These are phyloP conservation scores for Microcyclosporella mali DNA, from an alignment of 2,329 filamentous ascomycete genomes.

Conservation along the genomic window DNA sequence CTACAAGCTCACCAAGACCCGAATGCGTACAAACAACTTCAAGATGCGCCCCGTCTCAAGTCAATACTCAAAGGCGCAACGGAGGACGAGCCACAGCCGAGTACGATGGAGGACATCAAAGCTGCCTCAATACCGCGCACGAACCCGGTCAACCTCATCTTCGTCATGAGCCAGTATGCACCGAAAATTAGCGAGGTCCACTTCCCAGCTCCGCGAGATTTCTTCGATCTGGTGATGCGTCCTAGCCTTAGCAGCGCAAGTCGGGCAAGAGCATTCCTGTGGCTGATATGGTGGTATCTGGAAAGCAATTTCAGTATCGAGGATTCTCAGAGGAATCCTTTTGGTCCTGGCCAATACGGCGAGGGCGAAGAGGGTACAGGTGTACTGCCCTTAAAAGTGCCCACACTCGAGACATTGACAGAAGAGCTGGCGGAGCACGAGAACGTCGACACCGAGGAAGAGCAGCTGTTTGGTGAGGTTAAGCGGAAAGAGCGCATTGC, in stretches of 20 bases:
- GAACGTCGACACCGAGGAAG: constrained; percentile 67
- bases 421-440: constrained; percentile 60
- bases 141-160: constrained; percentile 95
- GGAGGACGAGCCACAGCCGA: constrained; percentile 81
- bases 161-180: constrained; percentile 84
- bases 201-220: constrained; percentile 78
- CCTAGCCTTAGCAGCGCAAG: constrained; percentile 74
- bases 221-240: constrained; percentile 95
- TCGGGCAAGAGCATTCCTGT: constrained; percentile 81
- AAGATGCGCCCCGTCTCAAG: constrained; percentile 91
- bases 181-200: constrained; percentile 89
- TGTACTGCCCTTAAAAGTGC: constrained; percentile 52
- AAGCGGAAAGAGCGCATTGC: constrained; percentile 67
- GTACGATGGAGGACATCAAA: constrained; percentile 76
- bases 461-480: constrained; percentile 62
- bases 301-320: constrained; percentile 91
- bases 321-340: constrained; percentile 83
- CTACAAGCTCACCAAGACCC: constrained; percentile 91
- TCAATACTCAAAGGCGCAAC: constrained; percentile 96
- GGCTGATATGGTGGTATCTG: constrained; percentile 99
- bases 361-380: constrained; percentile 33
- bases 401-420: constrained; percentile 59
- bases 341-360: constrained; percentile 56
- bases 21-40: constrained; percentile 94
- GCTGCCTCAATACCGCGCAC: constrained; percentile 64